Conservation (phyloP, 1,284 basidiomycete genomes). For the Ganoderma multipileum region DNA sequence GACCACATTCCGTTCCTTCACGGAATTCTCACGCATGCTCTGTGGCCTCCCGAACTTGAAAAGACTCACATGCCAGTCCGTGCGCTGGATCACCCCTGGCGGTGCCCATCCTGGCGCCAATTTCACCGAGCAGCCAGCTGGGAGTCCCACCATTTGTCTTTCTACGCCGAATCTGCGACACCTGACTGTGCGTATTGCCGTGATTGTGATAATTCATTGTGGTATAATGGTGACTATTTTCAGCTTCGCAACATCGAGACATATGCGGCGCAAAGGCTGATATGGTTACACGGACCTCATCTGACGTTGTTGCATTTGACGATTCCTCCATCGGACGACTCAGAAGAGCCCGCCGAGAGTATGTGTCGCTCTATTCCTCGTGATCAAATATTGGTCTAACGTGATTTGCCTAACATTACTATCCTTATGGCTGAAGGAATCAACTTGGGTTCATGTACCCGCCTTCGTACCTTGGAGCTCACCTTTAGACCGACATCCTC, state of each 20-base stretch:
- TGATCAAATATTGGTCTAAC: no score
- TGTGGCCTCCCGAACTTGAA: background rate
- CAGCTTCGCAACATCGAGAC: background rate
- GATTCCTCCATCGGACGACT: background rate
- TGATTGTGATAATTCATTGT: background rate
- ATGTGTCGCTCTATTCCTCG: no score
- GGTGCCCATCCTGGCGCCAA: background rate
- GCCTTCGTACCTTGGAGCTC: no score
- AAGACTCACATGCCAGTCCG: background rate
- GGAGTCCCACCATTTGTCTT: background rate
- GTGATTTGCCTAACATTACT: no score
- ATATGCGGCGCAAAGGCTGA: background rate
- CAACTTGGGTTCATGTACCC: no score
- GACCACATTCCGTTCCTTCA: background rate
- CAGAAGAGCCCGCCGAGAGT: background rate
- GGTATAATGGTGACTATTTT: background rate
- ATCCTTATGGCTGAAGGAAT: no score
- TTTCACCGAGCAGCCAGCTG: background rate
- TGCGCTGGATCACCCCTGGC: background rate
- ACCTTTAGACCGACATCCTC: no score
- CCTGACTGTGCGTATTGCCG: background rate
- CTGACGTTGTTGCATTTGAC: background rate
- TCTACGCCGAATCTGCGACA: background rate
- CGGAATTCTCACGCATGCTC: background rate
- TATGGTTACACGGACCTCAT: background rate